Base-by-base conservation (phyloP, 1,284 basidiomycete genomes). In the Ustilago xerochloae region DNA sequence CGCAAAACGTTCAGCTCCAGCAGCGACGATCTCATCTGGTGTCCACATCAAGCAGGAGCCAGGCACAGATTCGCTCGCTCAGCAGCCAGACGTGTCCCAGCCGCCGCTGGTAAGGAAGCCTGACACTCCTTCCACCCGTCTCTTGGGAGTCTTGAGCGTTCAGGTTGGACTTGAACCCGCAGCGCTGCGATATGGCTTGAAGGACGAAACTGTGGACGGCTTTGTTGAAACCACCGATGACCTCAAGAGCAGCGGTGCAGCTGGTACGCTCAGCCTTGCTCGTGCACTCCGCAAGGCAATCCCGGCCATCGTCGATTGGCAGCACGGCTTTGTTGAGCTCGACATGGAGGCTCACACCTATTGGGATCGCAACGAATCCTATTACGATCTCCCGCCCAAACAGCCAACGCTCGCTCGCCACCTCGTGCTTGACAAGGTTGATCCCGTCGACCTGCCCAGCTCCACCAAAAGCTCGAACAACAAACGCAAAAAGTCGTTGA, bases 281-380 rank as follows among this genome's bases (percentile, higher is more conserved):
- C 51, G 56, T 8, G 53, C 62, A 2, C 62, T 74, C 38, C 63
- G 57, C 15, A 41, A 50, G 13, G 57, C 58, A 10, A 57, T 74
- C 18, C 65, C 71, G 13, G 38, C 57, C 30, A 55, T 74, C 28
- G 71, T 69, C n/a, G 71, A 74, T 28, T 69, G 63, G 62, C 22
- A 58, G 24, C 47, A 63, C 39, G 43, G 62, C 48, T 74, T 69
- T 33, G 22, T 74, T 52, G 66, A 69, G 30, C 28, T 74, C 18
- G 58, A 74, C 48, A 39, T 16, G 26, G 18, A 53, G 0, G 41
- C 54, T 6, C 63, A 69, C 18, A 56, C 58, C 32, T 69, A 52
- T n/a, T 74, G 71, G 71, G 66, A 74, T 28, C 65, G 62, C 36
- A 69, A 64, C 48, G 61, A 57, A 12, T 69, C 71, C 5, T 74